Evolutionary conservation across 768 basidiomycete species (phyloP), one percentile per base, ranked within the genome.

Genomic region (Mycena pura): DNA sequence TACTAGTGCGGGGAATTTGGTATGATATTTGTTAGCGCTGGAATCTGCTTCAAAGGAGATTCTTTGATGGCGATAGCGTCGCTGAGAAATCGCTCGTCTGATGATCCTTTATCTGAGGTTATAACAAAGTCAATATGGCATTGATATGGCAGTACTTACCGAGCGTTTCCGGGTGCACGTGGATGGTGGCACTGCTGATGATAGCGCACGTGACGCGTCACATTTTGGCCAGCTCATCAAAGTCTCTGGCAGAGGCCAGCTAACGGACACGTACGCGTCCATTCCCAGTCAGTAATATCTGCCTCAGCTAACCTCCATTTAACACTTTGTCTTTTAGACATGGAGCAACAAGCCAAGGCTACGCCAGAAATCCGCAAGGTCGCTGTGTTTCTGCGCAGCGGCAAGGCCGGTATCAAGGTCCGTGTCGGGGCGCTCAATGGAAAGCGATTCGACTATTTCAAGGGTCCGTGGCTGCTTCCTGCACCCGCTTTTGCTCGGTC

Each of bases 381-480:
- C 47, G 92, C 92, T 53, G 85, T 92, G 66, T 99, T 92, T 71
- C 80, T 99, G 48, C 87, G 97, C 43, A 89, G 91, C 65, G 89
- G 91, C 67, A 89, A 88, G 69, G 83, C 93, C 14, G 93, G 93
- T 2, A 87, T 98, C 69, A 98, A 97, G 80, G 84, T 89, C 53
- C 84, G 93, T 64, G 89, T 91, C 10, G 97, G 97, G 21, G 91
- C 95, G 9, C 78, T 98, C 70, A 93, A 93, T 68, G 96, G 96
- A 22, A 97, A 96, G 76, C 89, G 96, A 32, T 78, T 96, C 50
- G 96, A 99, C 76, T 99, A 99, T 78, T 99, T 99, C 83, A 99
- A 95, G 81, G 97, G 96, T 95, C 50, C 67, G 83, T 70, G 32
- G 19, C 24, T 39, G 19, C 34, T 11, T 46, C 39, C 53, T 24